Base-by-base conservation (phyloP, 2,329 filamentous ascomycete genomes). In the Phaeophleospora eucalypticola region DNA sequence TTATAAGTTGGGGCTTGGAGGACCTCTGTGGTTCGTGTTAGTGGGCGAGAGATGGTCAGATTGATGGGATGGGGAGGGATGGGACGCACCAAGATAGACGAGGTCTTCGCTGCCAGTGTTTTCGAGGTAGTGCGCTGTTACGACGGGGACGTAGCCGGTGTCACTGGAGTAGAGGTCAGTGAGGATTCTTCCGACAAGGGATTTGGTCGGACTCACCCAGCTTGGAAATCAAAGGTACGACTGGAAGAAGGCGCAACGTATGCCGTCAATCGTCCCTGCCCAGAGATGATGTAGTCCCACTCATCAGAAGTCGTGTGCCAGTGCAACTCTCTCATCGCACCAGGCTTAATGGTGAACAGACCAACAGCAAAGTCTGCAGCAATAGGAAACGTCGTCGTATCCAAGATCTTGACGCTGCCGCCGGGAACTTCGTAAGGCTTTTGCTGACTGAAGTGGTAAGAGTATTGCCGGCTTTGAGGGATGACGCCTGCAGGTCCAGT, bases 281-380 rank as follows among this genome's bases (percentile, higher is more conserved):
- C 80, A 44, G 72, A 62, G 6, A 82, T 64, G 67, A 83, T 81
- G 64, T 77, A 82, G 41, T 72, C 73, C 80, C 80, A 83, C 62
- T 83, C 80, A 59, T 82, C 79, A 7, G 71, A 74, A 1, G 70
- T 72, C 1, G 77, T 76, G 65, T 83, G 80, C 80, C 80, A 83
- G 66, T 83, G 80, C 36, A 84, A 67, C 59, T 83, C 80, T 17
- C 81, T 74, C 77, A 83, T 79, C 1, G 79, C 80, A n/a, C 80
- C 80, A 0, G 80, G 79, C 55, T 80, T 68, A 24, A 83, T 67
- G 2, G 74, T 78, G 8, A 83, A 76, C 1, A 82, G 68, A 0
- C 78, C 79, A 0, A 74, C 74, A 3, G 79, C 77, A 60, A 83
- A 80, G 45, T 70, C 71, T 9, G 60, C 62, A 0, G 80, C 76